Conservation (phyloP, 192 early-diverging fungal species). For the Dissophora globulifera region DNA sequence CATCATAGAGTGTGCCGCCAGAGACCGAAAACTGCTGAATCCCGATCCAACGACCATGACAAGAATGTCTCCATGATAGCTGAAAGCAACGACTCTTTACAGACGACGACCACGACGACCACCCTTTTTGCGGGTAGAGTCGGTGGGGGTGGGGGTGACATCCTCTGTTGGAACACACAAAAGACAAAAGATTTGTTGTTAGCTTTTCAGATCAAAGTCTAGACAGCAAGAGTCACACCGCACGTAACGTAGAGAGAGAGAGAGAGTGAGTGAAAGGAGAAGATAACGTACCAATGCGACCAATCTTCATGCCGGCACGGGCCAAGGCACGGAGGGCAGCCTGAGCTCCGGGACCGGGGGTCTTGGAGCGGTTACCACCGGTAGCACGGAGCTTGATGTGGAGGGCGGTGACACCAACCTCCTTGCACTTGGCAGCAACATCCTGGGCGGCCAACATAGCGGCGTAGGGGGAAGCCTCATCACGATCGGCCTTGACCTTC, state of each 20-base stretch:
- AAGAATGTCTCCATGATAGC: too few species aligned
- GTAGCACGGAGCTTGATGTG: conserved; percentile 99
- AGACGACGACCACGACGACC: conserved; percentile 99
- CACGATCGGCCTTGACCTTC: conserved; percentile 99
- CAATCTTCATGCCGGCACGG: conserved; percentile 99
- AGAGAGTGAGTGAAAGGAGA: not conserved
- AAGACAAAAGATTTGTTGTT: conserved; percentile 43
- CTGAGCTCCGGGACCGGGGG: conserved; percentile 98
- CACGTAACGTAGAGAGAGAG: conserved; percentile 74
- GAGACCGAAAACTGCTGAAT: too few species aligned
- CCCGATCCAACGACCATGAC: too few species aligned
- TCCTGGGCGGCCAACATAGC: conserved; percentile 99
- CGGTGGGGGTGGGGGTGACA: conserved; percentile 98
- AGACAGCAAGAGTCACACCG: conserved; percentile 78
- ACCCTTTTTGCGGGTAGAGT: conserved; percentile 98
- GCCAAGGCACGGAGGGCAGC: conserved; percentile 98
- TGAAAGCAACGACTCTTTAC: conserved; percentile 53
- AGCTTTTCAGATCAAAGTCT: not conserved
- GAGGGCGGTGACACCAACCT: conserved; percentile 98
- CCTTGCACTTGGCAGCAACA: conserved; percentile 98
- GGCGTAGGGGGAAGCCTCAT: conserved; percentile 99
- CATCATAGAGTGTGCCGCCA: too few species aligned
- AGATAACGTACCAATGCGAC: conserved; percentile 83
- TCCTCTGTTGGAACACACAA: conserved; percentile 73
- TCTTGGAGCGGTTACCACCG: conserved; percentile 98